Evolutionary conservation across 805 yeast species (phyloP).

Genomic region (Kodamaea sagamina): DNA sequence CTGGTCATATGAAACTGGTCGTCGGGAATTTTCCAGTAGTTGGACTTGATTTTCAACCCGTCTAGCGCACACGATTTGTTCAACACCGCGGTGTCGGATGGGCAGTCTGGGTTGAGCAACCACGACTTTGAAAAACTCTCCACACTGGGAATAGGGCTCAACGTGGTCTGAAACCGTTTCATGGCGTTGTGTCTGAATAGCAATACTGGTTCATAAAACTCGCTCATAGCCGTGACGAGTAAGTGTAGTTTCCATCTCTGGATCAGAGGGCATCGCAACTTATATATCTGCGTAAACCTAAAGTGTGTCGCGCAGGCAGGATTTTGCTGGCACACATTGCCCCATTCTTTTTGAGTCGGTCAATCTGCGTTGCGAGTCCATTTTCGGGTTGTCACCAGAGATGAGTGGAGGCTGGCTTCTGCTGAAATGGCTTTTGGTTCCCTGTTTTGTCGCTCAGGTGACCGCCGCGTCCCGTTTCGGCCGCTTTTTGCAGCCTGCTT

Average conservation of each 20-base stretch:
- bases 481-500: too few species aligned
- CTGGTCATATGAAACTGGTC: constrained; percentile 47
- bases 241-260: neutral
- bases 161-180: constrained; percentile 21
- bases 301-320: too few species aligned
- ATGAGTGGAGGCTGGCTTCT: neutral
- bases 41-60: constrained; percentile 43
- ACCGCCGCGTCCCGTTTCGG: too few species aligned
- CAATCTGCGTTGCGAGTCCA: constrained; percentile 2
- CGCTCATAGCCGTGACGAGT: constrained; percentile 21
- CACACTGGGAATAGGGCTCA: constrained; percentile 27
- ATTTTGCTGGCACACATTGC: constrained; percentile 7
- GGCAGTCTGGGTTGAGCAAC: constrained; percentile 30
- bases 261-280: neutral
- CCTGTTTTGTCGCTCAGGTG: too few species aligned
- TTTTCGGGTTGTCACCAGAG: constrained; percentile 1
- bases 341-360: constrained; percentile 6
- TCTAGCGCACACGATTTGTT: constrained; percentile 45
- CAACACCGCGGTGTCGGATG: constrained; percentile 35
- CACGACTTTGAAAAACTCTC: constrained; percentile 24
- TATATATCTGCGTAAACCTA: constrained; percentile 2
- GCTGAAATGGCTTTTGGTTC: neutral
- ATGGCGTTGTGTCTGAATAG: constrained; percentile 46
- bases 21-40: constrained; percentile 49
- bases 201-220: constrained; percentile 43